Evolutionary conservation across 257 asterid genomes (phyloP).

Genomic region (Orobanche coerulescens): DNA sequence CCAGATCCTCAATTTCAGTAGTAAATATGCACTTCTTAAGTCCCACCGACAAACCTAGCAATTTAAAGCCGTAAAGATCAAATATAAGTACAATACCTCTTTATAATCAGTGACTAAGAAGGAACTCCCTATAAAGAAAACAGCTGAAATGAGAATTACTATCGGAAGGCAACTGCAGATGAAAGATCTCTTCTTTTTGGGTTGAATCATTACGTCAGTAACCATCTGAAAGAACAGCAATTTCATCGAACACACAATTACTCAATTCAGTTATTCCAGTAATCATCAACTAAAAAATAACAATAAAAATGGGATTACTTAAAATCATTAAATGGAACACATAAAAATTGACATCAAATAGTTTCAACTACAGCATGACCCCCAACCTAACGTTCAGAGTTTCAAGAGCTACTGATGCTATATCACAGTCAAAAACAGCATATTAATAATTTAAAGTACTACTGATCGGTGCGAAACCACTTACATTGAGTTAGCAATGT

Average conservation of each 20-base stretch:
- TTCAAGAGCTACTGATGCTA: too few species aligned
- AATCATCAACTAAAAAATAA: slow-evolving; percentile 7
- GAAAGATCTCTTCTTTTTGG: slow-evolving; percentile 33
- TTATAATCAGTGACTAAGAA: slow-evolving; percentile 36
- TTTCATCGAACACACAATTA: background rate
- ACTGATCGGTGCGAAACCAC: too few species aligned
- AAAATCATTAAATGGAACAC: too few species aligned
- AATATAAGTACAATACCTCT: slow-evolving; percentile 32
- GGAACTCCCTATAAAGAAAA: slow-evolving; percentile 36
- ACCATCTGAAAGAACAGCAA: slow-evolving; percentile 18
- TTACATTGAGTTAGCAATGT: background rate
- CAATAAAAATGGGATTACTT: background rate
- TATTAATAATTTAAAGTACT: too few species aligned
- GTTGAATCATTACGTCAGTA: slow-evolving; percentile 22
- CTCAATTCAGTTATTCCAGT: background rate
- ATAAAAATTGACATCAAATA: background rate
- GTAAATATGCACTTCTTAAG: background rate
- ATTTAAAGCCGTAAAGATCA: background rate
- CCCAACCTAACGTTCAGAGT: too few species aligned
- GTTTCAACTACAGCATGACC: background rate
- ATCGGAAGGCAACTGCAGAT: slow-evolving; percentile 34
- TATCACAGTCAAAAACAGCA: too few species aligned
- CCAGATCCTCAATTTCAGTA: background rate
- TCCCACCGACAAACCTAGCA: too few species aligned
- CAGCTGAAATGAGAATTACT: slow-evolving; percentile 36